These are phyloP conservation scores for Cornus kousa DNA, from an alignment of 148 eudicot species.

Conservation along the genomic window DNA sequence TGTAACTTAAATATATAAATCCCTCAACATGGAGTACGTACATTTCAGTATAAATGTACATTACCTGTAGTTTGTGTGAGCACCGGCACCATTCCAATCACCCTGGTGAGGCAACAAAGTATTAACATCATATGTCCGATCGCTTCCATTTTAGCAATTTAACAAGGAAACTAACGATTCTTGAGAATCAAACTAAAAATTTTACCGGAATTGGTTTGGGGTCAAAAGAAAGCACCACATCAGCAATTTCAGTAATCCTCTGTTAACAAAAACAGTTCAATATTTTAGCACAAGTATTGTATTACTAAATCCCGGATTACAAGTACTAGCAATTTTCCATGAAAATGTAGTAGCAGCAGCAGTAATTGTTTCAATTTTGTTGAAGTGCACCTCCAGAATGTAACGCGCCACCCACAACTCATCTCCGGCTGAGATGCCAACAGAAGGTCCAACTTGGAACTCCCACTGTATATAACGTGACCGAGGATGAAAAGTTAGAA, in stretches of 20 bases:
- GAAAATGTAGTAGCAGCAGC: neutral
- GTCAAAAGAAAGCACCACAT: slow-evolving; percentile 48
- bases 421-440: slow-evolving; percentile 57
- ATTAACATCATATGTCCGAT: neutral
- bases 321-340: neutral
- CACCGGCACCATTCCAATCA: slow-evolving; percentile 67
- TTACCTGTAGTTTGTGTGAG: slow-evolving; percentile 53
- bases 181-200: neutral
- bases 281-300: neutral
- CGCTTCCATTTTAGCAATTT: no score
- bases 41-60: neutral
- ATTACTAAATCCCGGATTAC: neutral
- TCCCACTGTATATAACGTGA: slow-evolving; percentile 39
- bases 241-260: slow-evolving; percentile 60
- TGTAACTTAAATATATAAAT: no score
- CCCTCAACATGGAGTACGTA: no score
- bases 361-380: neutral
- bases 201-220: slow-evolving; percentile 52
- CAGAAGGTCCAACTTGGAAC: slow-evolving; percentile 59
- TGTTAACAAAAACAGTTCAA: slow-evolving; percentile 15
- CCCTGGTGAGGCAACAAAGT: slow-evolving; percentile 27
- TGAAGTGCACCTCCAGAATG: slow-evolving; percentile 41
- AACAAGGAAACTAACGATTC: no score
- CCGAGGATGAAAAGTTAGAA: no score
- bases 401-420: slow-evolving; percentile 54